Evolutionary conservation across 306 rosid species (phyloP).

Genomic region (Quillaja saponaria): DNA sequence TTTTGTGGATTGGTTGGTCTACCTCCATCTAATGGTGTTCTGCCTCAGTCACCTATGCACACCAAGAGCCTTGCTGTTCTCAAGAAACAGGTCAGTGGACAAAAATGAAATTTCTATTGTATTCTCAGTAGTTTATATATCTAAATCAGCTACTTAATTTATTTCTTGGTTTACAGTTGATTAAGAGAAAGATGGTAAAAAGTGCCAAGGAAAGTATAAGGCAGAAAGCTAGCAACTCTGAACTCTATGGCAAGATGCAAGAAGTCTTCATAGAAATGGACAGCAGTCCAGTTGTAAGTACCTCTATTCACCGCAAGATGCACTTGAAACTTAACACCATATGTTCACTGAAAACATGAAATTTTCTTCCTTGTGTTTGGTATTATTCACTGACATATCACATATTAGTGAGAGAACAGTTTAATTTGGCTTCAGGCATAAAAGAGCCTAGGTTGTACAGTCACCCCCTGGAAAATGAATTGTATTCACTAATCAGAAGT

Average conservation of each 20-base stretch:
- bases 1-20: constrained; percentile 84
- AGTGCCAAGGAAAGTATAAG: constrained; percentile 81
- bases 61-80: constrained; percentile 85
- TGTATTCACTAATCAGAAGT: neutral
- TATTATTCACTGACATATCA: no score
- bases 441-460: no score
- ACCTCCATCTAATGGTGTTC: constrained; percentile 91
- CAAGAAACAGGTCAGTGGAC: constrained; percentile 59
- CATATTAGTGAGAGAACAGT: no score
- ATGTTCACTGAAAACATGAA: neutral
- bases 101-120: neutral
- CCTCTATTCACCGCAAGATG: neutral
- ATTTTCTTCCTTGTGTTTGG: neutral
- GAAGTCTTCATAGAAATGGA: constrained; percentile 84
- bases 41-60: constrained; percentile 98
- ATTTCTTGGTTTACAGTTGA: constrained; percentile 47
- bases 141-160: constrained; percentile 2
- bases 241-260: constrained; percentile 81
- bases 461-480: no score
- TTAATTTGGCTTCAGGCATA: no score
- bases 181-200: constrained; percentile 68
- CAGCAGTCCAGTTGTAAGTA: constrained; percentile 43
- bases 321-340: neutral
- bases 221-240: constrained; percentile 63
- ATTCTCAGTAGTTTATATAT: constrained; percentile 13